Conservation (phyloP, 2,329 filamentous ascomycete genomes). For the Oidium heveae region DNA sequence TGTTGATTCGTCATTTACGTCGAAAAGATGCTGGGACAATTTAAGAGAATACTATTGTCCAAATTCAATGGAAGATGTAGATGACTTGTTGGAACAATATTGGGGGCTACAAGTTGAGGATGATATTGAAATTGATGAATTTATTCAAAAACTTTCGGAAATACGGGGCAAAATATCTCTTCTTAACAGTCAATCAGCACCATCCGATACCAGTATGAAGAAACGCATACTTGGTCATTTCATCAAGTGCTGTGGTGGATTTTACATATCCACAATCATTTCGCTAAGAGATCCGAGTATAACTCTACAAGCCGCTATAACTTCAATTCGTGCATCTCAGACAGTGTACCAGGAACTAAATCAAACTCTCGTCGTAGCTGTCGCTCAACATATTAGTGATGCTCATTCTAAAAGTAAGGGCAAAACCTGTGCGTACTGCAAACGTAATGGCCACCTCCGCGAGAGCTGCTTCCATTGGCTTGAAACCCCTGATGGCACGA, state of each 20-base stretch:
- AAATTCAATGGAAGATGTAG: neutral
- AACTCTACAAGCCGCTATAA: neutral
- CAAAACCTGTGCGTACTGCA: neutral
- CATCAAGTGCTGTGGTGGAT: neutral
- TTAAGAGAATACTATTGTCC: neutral
- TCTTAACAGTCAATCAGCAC: neutral
- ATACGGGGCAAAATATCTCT: neutral
- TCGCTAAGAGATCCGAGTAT: neutral
- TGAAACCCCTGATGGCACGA: neutral
- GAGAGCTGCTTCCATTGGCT: neutral
- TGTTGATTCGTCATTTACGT: neutral
- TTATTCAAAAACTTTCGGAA: neutral
- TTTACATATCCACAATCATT: neutral
- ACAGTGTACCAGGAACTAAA: neutral
- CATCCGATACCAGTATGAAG: neutral
- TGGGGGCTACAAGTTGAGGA: neutral
- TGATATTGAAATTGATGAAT: neutral
- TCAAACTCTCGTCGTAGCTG: neutral
- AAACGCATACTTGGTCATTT: neutral
- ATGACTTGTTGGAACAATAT: neutral
- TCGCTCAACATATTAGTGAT: neutral
- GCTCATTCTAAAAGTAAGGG: too few species aligned
- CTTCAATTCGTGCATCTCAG: neutral
- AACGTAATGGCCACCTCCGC: neutral
- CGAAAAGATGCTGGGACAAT: neutral